Conservation (phyloP, 306 rosid species). For the Acacia confusa region DNA sequence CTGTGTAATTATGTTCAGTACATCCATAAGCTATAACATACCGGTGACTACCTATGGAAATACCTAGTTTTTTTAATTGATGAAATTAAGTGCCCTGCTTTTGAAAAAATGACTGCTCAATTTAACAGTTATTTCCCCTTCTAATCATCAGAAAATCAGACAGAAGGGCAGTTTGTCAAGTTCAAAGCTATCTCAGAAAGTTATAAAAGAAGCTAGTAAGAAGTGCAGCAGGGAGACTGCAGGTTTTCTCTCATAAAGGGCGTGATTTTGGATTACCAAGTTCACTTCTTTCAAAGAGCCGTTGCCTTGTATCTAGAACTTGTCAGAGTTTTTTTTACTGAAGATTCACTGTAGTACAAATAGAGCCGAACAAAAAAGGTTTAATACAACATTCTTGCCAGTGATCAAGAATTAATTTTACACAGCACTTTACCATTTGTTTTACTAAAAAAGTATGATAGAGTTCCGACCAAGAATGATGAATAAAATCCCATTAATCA, state of each 20-base stretch:
- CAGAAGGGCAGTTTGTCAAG: background rate
- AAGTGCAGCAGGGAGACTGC: background rate
- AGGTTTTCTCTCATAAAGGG: background rate
- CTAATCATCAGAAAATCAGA: background rate
- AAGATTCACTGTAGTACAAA: background rate
- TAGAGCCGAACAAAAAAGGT: background rate
- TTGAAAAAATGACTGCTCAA: background rate
- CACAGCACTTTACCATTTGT: background rate
- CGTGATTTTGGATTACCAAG: background rate
- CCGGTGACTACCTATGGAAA: background rate
- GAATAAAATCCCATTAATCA: background rate
- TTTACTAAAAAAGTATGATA: no score
- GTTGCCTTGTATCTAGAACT: background rate
- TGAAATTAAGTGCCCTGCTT: background rate
- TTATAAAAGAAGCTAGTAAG: background rate
- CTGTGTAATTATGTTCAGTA: conserved; percentile 39
- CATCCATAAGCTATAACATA: conserved; percentile 15
- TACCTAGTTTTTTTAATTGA: background rate
- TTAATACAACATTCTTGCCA: conserved; percentile 1
- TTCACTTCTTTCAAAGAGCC: background rate
- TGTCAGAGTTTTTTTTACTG: background rate
- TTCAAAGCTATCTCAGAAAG: background rate
- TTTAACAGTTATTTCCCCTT: background rate
- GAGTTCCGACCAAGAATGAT: background rate
- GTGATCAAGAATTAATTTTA: background rate